phyloP scores from a whole-genome alignment of 805 yeast species.

The Tetrapisispora phaffii region DNA sequence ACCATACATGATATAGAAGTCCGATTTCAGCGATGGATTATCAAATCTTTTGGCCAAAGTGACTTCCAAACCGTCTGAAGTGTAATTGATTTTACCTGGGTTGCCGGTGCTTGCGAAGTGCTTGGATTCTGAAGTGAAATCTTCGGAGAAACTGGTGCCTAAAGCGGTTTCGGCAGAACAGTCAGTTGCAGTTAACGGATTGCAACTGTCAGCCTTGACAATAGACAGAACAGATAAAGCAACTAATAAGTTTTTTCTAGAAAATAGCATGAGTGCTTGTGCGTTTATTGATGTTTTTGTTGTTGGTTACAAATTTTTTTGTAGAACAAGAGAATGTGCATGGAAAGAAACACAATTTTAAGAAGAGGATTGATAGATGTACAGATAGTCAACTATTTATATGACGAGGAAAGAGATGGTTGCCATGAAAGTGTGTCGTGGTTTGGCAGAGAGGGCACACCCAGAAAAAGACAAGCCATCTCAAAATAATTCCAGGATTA shows the following conservation, averaged over 20 bases:
- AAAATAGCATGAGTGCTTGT: conserved; percentile 1
- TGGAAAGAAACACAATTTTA: too few relatives aligned
- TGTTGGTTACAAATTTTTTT: too few relatives aligned
- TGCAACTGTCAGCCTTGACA: conserved; percentile 26
- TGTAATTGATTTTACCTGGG: conserved; percentile 36
- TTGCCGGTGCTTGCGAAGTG: conserved; percentile 35
- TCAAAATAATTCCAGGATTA: not conserved
- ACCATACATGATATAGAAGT: conserved; percentile 85
- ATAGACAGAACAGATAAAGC: not conserved
- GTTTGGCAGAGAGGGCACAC: too few relatives aligned
- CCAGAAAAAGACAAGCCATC: not conserved
- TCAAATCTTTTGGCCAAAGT: conserved; percentile 55
- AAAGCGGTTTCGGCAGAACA: conserved; percentile 53
- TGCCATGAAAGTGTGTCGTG: too few relatives aligned
- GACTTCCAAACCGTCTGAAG: conserved; percentile 51
- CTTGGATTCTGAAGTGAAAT: conserved; percentile 39
- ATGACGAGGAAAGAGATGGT: too few relatives aligned
- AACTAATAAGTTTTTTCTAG: not conserved
- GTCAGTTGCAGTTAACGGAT: conserved; percentile 33
- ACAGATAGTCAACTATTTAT: too few relatives aligned
- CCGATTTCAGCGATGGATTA: conserved; percentile 68
- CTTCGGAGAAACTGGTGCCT: conserved; percentile 42
- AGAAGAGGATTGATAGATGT: too few relatives aligned
- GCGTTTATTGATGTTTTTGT: too few relatives aligned
- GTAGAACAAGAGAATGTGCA: too few relatives aligned